These are phyloP conservation scores for Paramecium octaurelia DNA, from an alignment of 73 alveolate genomes.

Conservation along the genomic window DNA sequence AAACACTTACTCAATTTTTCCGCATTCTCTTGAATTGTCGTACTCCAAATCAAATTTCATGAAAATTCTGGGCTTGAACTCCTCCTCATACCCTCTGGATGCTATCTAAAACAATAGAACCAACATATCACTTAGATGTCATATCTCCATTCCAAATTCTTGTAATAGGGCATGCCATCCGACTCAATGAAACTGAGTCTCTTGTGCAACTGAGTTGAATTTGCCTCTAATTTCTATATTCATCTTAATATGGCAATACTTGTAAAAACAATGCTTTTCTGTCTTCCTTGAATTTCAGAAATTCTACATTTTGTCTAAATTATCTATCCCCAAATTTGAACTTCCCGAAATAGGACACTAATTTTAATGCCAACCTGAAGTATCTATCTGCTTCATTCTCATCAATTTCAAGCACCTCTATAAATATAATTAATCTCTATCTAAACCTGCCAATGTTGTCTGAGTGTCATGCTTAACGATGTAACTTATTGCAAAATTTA, in stretches of 20 bases:
- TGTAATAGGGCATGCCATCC: constrained; percentile 47
- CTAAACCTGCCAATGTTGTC: constrained; percentile 38
- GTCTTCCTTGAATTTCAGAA: background rate
- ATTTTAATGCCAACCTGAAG: background rate
- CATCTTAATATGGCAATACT: background rate
- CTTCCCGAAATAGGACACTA: constrained; percentile 24
- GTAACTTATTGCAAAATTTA: background rate
- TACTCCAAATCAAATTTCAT: constrained; percentile 33
- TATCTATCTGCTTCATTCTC: constrained; percentile 39
- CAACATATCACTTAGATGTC: background rate
- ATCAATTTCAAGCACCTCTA: constrained; percentile 38
- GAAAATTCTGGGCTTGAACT: constrained; percentile 23
- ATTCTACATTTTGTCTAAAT: constrained; percentile 10
- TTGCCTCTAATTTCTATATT: background rate
- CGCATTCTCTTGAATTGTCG: background rate
- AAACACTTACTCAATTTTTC: background rate
- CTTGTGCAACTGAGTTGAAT: background rate
- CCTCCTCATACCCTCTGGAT: constrained; percentile 20
- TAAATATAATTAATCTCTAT: background rate
- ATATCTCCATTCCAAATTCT: constrained; percentile 44
- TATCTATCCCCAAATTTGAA: constrained; percentile 38
- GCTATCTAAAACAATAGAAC: background rate
- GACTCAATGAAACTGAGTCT: constrained; percentile 2
- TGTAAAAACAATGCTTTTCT: constrained; percentile 12
- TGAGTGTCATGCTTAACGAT: constrained; percentile 39